Evolutionary conservation across 148 eudicot species (phyloP), one percentile per base, ranked within the genome.

Genomic region (Fagopyrum tataricum): DNA sequence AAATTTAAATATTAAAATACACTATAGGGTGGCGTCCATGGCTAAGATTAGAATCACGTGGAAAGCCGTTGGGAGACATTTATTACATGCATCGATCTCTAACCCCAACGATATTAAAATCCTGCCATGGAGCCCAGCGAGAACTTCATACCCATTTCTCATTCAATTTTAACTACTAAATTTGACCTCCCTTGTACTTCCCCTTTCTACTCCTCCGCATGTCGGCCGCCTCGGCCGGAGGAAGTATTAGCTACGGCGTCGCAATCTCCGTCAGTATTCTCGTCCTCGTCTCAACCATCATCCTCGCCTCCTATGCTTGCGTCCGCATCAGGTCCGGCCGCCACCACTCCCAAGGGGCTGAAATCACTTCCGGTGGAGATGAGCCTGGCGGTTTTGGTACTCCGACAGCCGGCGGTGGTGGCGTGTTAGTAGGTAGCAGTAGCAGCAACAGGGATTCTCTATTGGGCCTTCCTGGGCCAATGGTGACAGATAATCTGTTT

Each of bases 271-370:
- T 82, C 10, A 76, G 80, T 58, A 76, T 74, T 73, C 80, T 82
- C 37, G 75, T 76, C 71, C 80, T 82, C 67, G 71, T 82, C 73
- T 79, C 85, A 56, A 59, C 85, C 62, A 66, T 82, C 55, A 52
- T 79, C 56, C 85, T 79, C 73, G 82, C 80, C 53, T 76, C 82
- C 74, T 79, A 82, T 74, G 76, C 75, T 0, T 82, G 85, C 67
- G 58, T 82, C 12, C 82, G 85, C 15, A 24, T 82, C 75, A 76
- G 69, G 47, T 15, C 79, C 5, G 2, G 11, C 4, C 44, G 37
- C 18, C 31, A 0, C 20, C 55, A 43, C 15, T 58, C 14, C n/a
- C 66, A n/a, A 8, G 44, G 26, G 37, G 37, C 7, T 31, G 31
- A 66, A 18, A 9, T 66, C 18, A 21, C 31, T 31, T 66, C 70